These are phyloP conservation scores for Heliocybe sulcata DNA, from an alignment of 1,284 basidiomycete species.

Conservation along the genomic window DNA sequence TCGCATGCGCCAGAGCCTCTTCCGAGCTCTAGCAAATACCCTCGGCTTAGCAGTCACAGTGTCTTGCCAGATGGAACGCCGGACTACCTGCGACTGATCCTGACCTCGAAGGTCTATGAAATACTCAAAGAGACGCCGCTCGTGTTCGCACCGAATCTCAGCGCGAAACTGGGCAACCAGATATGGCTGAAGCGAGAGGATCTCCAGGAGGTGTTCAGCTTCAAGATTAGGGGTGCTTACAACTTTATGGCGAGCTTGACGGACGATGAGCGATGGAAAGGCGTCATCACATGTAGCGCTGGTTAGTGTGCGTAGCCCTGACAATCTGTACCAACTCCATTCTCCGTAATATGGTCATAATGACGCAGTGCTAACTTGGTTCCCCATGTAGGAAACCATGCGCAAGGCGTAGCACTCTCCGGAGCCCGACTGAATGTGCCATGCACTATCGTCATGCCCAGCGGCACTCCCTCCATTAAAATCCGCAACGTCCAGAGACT, in stretches of 20 bases:
- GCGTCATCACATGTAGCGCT: slow-evolving; percentile 96
- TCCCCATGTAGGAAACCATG: slow-evolving; percentile 79
- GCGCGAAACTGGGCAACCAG: slow-evolving; percentile 82
- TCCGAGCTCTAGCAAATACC: slow-evolving; percentile 29
- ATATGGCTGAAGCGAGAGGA: slow-evolving; percentile 96
- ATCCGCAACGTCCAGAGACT: slow-evolving; percentile 89
- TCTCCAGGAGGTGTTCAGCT: slow-evolving; percentile 96
- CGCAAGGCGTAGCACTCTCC: slow-evolving; percentile 96
- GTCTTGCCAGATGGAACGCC: slow-evolving; percentile 70
- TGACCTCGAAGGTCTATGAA: slow-evolving; percentile 92
- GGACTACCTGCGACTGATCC: slow-evolving; percentile 91
- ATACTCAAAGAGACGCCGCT: slow-evolving; percentile 91
- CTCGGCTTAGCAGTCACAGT: slow-evolving; percentile 60
- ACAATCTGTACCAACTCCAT: not conserved
- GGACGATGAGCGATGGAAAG: slow-evolving; percentile 92
- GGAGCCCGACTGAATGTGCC: slow-evolving; percentile 83
- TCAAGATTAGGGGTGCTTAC: slow-evolving; percentile 98
- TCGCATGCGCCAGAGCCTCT: slow-evolving; percentile 55
- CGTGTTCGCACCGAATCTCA: slow-evolving; percentile 81
- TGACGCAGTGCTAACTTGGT: slow-evolving; percentile 3
- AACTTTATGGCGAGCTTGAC: slow-evolving; percentile 95
- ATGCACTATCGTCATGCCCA: slow-evolving; percentile 98
- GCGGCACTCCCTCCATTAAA: slow-evolving; percentile 94
- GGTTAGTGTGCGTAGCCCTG: slow-evolving; percentile 67
- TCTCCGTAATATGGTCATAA: slow-evolving; percentile 10